phyloP scores from a whole-genome alignment of 2,329 filamentous ascomycete genomes.

The Clarireedia hainanense region DNA sequence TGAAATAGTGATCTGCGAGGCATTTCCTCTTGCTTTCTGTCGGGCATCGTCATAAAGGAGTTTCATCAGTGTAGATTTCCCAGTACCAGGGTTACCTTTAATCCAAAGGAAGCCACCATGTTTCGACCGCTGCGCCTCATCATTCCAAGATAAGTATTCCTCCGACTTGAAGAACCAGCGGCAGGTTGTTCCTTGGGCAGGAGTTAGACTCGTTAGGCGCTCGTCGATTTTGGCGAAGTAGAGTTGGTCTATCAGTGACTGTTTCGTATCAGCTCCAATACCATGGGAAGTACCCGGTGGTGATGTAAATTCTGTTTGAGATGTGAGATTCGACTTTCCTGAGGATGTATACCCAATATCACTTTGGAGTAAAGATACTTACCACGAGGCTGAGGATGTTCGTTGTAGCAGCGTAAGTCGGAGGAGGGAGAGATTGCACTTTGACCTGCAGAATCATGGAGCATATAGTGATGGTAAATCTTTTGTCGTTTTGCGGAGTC shows the following conservation, averaged over 20 bases:
- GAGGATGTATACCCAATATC: too few species aligned
- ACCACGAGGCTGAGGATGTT: too few species aligned
- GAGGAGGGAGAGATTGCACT: too few species aligned
- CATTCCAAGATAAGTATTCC: slow-evolving; percentile 33
- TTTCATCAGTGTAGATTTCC: slow-evolving; percentile 39
- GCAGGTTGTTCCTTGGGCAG: slow-evolving; percentile 33
- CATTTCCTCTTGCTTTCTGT: slow-evolving; percentile 14
- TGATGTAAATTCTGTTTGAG: too few species aligned
- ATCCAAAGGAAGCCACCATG: slow-evolving; percentile 40
- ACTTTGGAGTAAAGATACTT: too few species aligned
- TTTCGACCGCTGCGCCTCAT: slow-evolving; percentile 21
- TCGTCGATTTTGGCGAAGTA: slow-evolving; percentile 34
- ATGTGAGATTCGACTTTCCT: too few species aligned
- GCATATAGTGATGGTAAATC: too few species aligned
- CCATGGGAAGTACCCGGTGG: too few species aligned
- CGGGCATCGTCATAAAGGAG: slow-evolving; percentile 28
- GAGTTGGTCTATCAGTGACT: slow-evolving; percentile 30
- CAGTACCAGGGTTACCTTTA: slow-evolving; percentile 37
- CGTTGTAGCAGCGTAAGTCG: too few species aligned
- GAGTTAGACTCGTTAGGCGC: slow-evolving; percentile 31
- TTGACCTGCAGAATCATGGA: too few species aligned
- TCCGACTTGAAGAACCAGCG: slow-evolving; percentile 33
- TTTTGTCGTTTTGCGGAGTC: too few species aligned
- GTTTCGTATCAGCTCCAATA: slow-evolving; percentile 2
- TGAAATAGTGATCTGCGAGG: slow-evolving; percentile 26